Conservation (phyloP, 345 rosid species). For the Stellera chamaejasme region DNA sequence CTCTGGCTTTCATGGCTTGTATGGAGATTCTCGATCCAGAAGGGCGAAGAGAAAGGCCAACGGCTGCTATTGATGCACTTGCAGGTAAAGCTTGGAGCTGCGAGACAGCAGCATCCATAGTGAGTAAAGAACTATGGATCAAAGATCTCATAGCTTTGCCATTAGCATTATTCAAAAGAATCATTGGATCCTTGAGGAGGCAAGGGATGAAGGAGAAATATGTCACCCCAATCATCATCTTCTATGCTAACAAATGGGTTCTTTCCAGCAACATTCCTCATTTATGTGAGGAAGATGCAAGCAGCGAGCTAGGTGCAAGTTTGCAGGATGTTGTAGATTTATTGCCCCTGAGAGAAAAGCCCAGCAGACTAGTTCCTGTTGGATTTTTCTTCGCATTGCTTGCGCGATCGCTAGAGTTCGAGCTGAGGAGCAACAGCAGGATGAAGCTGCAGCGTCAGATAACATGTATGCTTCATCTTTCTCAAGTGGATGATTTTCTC, state of each 20-base stretch:
- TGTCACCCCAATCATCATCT: conserved; percentile 51
- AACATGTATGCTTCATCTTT: conserved; percentile 38
- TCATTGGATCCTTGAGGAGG: conserved; percentile 62
- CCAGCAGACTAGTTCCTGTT: conserved; percentile 45
- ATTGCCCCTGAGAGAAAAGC: conserved; percentile 44
- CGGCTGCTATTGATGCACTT: conserved; percentile 41
- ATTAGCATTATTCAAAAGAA: conserved; percentile 58
- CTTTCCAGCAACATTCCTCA: conserved; percentile 33
- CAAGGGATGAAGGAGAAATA: conserved; percentile 86
- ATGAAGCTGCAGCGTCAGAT: conserved; percentile 50
- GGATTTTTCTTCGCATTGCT: conserved; percentile 70
- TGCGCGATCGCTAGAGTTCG: conserved; percentile 32
- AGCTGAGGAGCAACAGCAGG: conserved; percentile 29
- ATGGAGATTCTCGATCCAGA: conserved; percentile 92
- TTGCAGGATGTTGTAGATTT: conserved; percentile 51
- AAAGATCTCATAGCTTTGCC: conserved; percentile 67
- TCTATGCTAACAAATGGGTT: conserved; percentile 54
- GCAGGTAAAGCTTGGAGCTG: conserved; percentile 47
- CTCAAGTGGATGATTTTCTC: conserved; percentile 47
- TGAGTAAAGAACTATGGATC: conserved; percentile 58
- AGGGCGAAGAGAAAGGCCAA: conserved; percentile 49
- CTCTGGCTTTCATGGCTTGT: conserved; percentile 76
- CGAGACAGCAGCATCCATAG: conserved; percentile 30
- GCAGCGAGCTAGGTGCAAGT: conserved; percentile 16
- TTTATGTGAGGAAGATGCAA: conserved; percentile 23